Conservation (phyloP, 2,329 filamentous ascomycete genomes). For the Pseudocercospora ulei region DNA sequence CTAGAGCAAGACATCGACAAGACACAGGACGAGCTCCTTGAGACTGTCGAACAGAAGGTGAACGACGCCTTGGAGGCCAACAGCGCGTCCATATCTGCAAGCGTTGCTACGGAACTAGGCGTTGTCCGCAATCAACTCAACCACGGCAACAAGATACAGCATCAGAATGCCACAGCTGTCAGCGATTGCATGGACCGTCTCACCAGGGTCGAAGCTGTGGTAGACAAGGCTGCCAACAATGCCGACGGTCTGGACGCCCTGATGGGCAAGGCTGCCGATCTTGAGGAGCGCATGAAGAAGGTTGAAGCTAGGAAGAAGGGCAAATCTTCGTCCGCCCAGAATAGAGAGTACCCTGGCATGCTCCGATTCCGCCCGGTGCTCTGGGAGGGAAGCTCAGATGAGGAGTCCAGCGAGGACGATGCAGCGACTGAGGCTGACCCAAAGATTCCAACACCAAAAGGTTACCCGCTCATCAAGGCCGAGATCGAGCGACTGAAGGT, state of each 20-base stretch:
- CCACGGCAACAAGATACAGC: constrained; percentile 3
- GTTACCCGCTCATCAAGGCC: neutral
- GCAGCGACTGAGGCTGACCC: neutral
- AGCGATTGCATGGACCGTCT: constrained; percentile 9
- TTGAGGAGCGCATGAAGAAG: constrained; percentile 9
- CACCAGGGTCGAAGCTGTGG: neutral
- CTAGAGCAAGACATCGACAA: neutral
- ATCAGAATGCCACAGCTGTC: constrained; percentile 5
- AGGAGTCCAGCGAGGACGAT: neutral
- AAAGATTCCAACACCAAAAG: neutral
- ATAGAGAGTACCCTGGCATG: constrained; percentile 1
- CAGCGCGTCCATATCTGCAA: neutral
- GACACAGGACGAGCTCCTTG: neutral
- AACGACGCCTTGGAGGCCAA: constrained; percentile 1
- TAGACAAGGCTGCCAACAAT: neutral
- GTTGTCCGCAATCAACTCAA: neutral
- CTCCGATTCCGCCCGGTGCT: constrained; percentile 1
- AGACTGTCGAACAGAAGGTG: neutral
- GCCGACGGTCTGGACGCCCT: neutral
- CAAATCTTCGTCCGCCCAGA: neutral
- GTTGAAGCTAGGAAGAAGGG: constrained; percentile 3
- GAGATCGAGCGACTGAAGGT: constrained; percentile 10
- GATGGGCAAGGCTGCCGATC: neutral
- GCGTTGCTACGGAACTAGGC: neutral
- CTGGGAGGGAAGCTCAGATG: too few relatives aligned